phyloP scores from a whole-genome alignment of 2,329 filamentous ascomycete genomes.

The Fusarium falciforme region DNA sequence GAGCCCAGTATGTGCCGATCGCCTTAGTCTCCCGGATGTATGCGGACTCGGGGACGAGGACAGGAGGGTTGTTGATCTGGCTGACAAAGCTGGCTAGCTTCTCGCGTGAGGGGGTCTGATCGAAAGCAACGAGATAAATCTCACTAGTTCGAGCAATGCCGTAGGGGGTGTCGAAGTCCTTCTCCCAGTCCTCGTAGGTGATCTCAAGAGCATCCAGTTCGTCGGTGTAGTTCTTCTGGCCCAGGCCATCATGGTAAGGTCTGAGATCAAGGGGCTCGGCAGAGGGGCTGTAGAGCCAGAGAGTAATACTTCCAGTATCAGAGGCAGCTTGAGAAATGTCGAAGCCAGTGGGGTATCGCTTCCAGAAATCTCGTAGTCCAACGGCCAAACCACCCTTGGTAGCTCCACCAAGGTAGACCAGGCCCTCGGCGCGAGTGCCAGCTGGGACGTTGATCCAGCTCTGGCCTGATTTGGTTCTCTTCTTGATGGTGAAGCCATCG shows the following conservation, averaged over 20 bases:
- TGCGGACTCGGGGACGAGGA: slow-evolving; percentile 59
- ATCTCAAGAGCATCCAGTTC: slow-evolving; percentile 71
- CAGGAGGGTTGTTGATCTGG: slow-evolving; percentile 63
- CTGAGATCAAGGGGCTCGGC: slow-evolving; percentile 67
- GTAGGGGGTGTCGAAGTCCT: slow-evolving; percentile 64
- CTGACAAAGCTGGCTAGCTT: slow-evolving; percentile 56
- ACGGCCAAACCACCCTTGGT: slow-evolving; percentile 68
- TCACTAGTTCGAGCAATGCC: slow-evolving; percentile 70
- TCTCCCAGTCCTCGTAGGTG: slow-evolving; percentile 73
- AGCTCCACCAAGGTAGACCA: slow-evolving; percentile 69
- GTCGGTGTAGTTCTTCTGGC: slow-evolving; percentile 65
- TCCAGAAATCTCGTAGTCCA: slow-evolving; percentile 71
- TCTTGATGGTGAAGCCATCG: slow-evolving; percentile 70
- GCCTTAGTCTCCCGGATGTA: slow-evolving; percentile 65
- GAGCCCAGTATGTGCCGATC: slow-evolving; percentile 66
- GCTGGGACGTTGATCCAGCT: slow-evolving; percentile 70
- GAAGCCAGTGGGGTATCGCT: slow-evolving; percentile 69
- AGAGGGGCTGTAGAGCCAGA: slow-evolving; percentile 70
- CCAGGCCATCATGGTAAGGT: slow-evolving; percentile 69
- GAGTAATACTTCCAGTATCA: slow-evolving; percentile 63
- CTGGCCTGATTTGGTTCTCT: slow-evolving; percentile 67
- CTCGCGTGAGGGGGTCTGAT: slow-evolving; percentile 62
- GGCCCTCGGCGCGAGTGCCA: slow-evolving; percentile 64
- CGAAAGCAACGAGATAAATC: slow-evolving; percentile 64
- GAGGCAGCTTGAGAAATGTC: slow-evolving; percentile 64